Conservation (phyloP, 2,329 filamentous ascomycete genomes). For the Apiospora aurea region DNA sequence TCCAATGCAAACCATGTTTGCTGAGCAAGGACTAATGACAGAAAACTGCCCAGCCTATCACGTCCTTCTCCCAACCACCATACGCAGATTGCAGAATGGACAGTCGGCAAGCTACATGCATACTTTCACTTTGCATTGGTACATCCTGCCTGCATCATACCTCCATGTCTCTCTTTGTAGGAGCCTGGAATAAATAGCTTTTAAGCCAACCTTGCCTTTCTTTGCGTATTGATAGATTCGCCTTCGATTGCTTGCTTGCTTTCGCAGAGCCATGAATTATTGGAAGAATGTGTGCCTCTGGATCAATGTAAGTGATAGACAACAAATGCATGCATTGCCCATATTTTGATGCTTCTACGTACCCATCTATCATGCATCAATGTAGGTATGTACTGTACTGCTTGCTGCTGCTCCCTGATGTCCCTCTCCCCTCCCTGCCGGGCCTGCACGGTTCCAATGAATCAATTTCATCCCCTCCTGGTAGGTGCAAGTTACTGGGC, state of each 20-base stretch:
- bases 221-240: neutral
- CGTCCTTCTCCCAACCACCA: neutral
- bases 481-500: constrained; percentile 14
- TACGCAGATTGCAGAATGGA: constrained; percentile 3
- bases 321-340: neutral
- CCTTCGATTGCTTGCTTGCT: neutral
- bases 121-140: neutral
- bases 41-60: constrained; percentile 3
- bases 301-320: neutral
- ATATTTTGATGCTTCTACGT: neutral
- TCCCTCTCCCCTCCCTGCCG: constrained; percentile 10
- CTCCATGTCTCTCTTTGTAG: neutral
- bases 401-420: constrained; percentile 25
- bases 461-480: constrained; percentile 13
- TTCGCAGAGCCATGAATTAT: neutral
- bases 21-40: neutral
- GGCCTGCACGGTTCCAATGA: constrained; percentile 20
- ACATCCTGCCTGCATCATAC: neutral
- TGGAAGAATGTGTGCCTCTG: neutral
- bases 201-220: neutral
- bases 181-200: neutral
- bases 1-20: neutral
- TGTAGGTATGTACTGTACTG: neutral
- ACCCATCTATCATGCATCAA: neutral
- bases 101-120: neutral